Evolutionary conservation across 148 eudicot species (phyloP).

Genomic region (Vaccinium vitisidaea): DNA sequence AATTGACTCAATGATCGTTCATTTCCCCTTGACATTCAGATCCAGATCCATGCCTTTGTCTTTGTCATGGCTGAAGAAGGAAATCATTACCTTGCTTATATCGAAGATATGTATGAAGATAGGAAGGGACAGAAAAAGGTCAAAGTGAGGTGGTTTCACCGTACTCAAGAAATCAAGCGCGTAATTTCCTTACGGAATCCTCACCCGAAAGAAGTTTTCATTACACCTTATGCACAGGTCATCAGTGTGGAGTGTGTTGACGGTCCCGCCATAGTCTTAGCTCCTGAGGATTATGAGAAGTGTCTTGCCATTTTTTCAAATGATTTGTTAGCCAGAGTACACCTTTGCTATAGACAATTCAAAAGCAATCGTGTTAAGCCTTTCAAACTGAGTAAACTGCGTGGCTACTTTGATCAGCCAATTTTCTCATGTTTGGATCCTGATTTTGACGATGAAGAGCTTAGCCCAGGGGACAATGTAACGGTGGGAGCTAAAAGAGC

Average conservation of each 20-base stretch:
- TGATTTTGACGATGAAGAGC: conserved; percentile 52
- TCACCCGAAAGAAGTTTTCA: conserved; percentile 91
- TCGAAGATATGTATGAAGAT: conserved; percentile 98
- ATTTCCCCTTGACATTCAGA: conserved; percentile 29
- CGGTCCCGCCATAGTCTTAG: conserved; percentile 86
- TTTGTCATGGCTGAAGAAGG: conserved; percentile 98
- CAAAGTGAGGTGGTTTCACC: conserved; percentile 98
- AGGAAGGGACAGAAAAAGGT: conserved; percentile 91
- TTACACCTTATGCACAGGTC: conserved; percentile 87
- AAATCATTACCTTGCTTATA: conserved; percentile 73
- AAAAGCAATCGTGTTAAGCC: conserved; percentile 78
- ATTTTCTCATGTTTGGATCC: conserved; percentile 70
- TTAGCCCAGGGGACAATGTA: conserved; percentile 44
- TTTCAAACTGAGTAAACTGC: conserved; percentile 77
- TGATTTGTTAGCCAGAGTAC: conserved; percentile 53
- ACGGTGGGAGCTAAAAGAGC: conserved; percentile 64
- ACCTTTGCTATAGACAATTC: conserved; percentile 80
- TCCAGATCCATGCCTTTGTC: conserved; percentile 77
- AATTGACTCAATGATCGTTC: not conserved
- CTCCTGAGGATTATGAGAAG: conserved; percentile 81
- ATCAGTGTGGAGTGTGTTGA: conserved; percentile 95
- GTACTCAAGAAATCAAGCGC: conserved; percentile 75
- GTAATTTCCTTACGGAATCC: conserved; percentile 60
- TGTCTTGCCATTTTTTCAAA: conserved; percentile 55
- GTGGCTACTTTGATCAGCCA: conserved; percentile 81